These are phyloP conservation scores for Lachnellula cervina DNA, from an alignment of 2,329 filamentous ascomycete species.

Conservation along the genomic window DNA sequence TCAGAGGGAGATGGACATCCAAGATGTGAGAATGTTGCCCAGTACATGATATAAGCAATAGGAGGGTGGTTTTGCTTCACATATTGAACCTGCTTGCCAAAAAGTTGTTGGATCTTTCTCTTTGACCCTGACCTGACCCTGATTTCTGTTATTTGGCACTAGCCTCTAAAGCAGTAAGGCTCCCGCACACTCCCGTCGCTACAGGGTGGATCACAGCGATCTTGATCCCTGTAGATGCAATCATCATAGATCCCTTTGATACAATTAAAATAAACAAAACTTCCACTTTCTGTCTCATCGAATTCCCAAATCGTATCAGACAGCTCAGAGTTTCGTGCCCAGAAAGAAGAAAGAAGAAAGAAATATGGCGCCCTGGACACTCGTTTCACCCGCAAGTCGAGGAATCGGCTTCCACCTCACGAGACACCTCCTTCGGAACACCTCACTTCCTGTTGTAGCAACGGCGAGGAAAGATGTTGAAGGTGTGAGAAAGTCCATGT, in stretches of 20 bases:
- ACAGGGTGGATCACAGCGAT: not conserved
- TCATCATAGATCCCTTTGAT: conserved; percentile 4
- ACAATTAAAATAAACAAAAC: not conserved
- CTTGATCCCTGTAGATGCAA: conserved; percentile 9
- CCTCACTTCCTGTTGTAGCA: conserved; percentile 53
- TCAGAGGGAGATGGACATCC: too few species aligned
- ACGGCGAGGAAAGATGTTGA: conserved; percentile 52
- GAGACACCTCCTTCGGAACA: conserved; percentile 51
- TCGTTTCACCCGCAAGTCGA: conserved; percentile 55
- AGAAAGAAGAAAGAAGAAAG: not conserved
- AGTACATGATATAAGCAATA: too few species aligned
- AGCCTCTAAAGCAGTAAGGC: not conserved
- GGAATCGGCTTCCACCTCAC: conserved; percentile 60
- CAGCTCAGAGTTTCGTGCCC: conserved; percentile 1
- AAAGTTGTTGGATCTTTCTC: too few species aligned
- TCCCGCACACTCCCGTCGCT: not conserved
- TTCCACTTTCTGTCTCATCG: not conserved
- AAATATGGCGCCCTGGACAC: conserved; percentile 28
- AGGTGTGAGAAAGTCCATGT: conserved; percentile 43
- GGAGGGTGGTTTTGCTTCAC: too few species aligned
- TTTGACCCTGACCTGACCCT: too few species aligned
- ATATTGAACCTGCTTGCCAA: too few species aligned
- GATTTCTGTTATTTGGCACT: too few species aligned
- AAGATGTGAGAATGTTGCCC: too few species aligned
- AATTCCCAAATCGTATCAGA: conserved; percentile 1